A percentile compares a stretch with the other conserved stretches of the same genome.
These are phyloP conservation scores for Oryza punctata DNA, from an alignment of 176 grass and related monocot species.

Conservation along the genomic window DNA sequence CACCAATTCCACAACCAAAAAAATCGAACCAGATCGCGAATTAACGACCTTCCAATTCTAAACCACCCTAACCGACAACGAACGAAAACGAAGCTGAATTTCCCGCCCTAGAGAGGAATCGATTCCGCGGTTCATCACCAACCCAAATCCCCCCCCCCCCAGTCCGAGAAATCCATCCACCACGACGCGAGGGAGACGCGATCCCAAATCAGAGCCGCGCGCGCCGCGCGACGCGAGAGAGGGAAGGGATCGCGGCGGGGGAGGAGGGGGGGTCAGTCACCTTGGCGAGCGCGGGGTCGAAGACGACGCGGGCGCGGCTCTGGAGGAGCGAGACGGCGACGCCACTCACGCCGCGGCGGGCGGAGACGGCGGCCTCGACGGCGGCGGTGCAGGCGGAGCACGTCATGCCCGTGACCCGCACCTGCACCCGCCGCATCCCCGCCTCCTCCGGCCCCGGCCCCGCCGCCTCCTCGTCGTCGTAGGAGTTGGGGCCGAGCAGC, in stretches of 20 bases:
- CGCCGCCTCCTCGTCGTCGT: slow-evolving; percentile 48
- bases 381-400: slow-evolving; percentile 88
- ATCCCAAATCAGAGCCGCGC: background rate
- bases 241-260: slow-evolving; percentile 24
- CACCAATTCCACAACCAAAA: background rate
- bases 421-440: slow-evolving; percentile 59
- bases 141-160: background rate
- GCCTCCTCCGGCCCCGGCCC: slow-evolving; percentile 3
- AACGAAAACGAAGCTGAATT: slow-evolving; percentile 10
- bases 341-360: slow-evolving; percentile 51
- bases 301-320: slow-evolving; percentile 82
- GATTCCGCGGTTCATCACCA: slow-evolving; percentile 3
- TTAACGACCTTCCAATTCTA: slow-evolving; percentile 10
- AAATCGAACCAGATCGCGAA: background rate
- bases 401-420: slow-evolving; percentile 87
- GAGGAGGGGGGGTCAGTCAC: slow-evolving; percentile 17
- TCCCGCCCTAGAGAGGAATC: slow-evolving; percentile 33
- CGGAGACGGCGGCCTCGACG: slow-evolving; percentile 73
- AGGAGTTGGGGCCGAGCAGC: slow-evolving; percentile 53
- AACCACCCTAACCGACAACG: slow-evolving; percentile 31
- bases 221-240: background rate
- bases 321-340: slow-evolving; percentile 82
- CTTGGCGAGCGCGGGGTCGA: slow-evolving; percentile 81
- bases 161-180: background rate
- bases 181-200: background rate